These are phyloP conservation scores for Cladobotryum mycophilum DNA, from an alignment of 2,329 filamentous ascomycete genomes.

Conservation along the genomic window DNA sequence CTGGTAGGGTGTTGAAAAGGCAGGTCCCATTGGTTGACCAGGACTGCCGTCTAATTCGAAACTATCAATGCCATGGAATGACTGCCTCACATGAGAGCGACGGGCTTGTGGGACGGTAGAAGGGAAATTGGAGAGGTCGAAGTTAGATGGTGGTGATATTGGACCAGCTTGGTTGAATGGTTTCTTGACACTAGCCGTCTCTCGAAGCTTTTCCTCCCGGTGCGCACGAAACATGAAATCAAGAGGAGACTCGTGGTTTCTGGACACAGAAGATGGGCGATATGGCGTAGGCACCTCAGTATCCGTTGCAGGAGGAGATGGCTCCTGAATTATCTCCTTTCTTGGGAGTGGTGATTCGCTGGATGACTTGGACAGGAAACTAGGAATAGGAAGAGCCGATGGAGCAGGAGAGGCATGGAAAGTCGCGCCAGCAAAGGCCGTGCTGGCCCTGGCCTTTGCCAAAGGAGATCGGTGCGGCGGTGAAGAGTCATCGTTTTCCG, in stretches of 20 bases:
- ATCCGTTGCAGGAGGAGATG: constrained; percentile 48
- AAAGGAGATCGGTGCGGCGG: constrained; percentile 32
- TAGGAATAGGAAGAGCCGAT: constrained; percentile 83
- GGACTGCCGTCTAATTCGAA: constrained; percentile 58
- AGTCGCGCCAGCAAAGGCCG: constrained; percentile 83
- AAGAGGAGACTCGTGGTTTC: constrained; percentile 62
- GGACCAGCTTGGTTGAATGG: constrained; percentile 36
- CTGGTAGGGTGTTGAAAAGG: constrained; percentile 61
- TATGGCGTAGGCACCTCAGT: constrained; percentile 42
- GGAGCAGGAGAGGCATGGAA: constrained; percentile 94
- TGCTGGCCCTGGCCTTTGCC: constrained; percentile 40
- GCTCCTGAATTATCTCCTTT: constrained; percentile 35
- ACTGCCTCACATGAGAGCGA: constrained; percentile 18
- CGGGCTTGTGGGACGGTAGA: constrained; percentile 21
- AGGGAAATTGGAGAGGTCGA: constrained; percentile 19
- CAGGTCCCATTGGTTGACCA: constrained; percentile 51
- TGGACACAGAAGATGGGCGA: constrained; percentile 28
- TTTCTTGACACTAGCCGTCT: constrained; percentile 43
- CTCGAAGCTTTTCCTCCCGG: constrained; percentile 62
- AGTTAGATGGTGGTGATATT: constrained; percentile 44
- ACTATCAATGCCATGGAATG: constrained; percentile 21
- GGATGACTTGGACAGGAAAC: constrained; percentile 71
- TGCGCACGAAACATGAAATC: constrained; percentile 90
- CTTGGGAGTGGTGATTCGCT: constrained; percentile 50
- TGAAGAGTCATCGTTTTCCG: constrained; percentile 39